Evolutionary conservation across 163 green algal genomes (phyloP), one percentile per base, ranked within the genome.

Genomic region (Volvox carteri): DNA sequence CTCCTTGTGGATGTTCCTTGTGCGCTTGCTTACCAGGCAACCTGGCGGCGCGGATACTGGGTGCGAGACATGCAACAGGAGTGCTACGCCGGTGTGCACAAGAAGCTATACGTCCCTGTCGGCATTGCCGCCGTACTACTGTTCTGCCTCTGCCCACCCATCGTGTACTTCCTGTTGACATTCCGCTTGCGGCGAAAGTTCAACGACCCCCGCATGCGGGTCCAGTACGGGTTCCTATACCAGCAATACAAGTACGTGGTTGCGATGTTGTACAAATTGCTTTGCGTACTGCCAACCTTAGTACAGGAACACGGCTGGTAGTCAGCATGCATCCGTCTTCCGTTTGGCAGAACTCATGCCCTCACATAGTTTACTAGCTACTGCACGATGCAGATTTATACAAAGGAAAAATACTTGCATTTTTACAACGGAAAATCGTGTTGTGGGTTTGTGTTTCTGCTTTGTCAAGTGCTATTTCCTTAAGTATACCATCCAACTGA

Each of bases 221-320:
- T 35, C 3, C 28, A 48, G 35, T 85, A 74, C 35, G 77, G 77
- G 33, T 85, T 85, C 18, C 54, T 85, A 12, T 85, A 85, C 35
- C 19, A 54, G 35, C 77, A 62, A 18, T 85, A 85, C 77, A 85
- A 73, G 77, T 85, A 67, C 37, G 77, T 50, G 30, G n/a, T n/a
- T n/a, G n/a, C n/a, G n/a, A n/a, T n/a, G n/a, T n/a, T n/a, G n/a
- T n/a, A n/a, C n/a, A n/a, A n/a, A n/a, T n/a, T n/a, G n/a, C n/a
- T n/a, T n/a, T 35, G 23, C 18, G 9, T 23, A 28, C 18, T 30
- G 11, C 23, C 18, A 28, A 72, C 18, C 9, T 37, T 12, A 72
- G 18, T 41, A 72, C 60, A 25, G 30, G 52, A 18, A 72, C 18
- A n/a, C n/a, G n/a, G n/a, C n/a, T n/a, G n/a, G n/a, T n/a, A n/a